These are phyloP conservation scores for Coemansia aciculifera DNA, from an alignment of 192 early-diverging fungal species.

Conservation along the genomic window DNA sequence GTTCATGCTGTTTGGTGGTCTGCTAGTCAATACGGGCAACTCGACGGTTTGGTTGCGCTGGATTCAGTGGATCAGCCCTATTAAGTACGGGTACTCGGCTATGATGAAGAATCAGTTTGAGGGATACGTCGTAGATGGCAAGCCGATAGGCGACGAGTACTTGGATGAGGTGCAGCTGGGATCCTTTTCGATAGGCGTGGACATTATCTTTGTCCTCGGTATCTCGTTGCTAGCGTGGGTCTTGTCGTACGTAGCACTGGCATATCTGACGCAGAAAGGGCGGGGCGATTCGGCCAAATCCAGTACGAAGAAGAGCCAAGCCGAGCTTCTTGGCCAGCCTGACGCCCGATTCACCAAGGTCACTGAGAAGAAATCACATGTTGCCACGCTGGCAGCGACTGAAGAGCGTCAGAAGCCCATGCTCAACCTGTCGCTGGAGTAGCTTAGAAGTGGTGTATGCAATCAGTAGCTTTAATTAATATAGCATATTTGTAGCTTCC, in stretches of 20 bases:
- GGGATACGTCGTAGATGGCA: constrained; percentile 38
- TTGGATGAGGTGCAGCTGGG: constrained; percentile 36
- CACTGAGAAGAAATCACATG: not conserved
- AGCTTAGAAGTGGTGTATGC: not conserved
- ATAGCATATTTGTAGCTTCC: not conserved
- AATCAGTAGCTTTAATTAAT: not conserved
- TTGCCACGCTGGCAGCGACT: not conserved
- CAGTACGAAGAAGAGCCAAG: constrained; percentile 4
- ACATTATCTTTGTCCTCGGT: constrained; percentile 33
- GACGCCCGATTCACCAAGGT: constrained; percentile 29
- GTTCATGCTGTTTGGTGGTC: constrained; percentile 59
- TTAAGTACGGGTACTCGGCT: constrained; percentile 62
- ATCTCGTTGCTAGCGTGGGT: constrained; percentile 27
- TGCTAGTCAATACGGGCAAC: constrained; percentile 62
- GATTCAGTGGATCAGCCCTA: constrained; percentile 57
- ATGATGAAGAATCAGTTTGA: constrained; percentile 55
- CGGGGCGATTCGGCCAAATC: constrained; percentile 5
- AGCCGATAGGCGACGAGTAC: constrained; percentile 40
- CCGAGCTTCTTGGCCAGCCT: constrained; percentile 25
- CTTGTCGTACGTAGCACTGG: constrained; percentile 33
- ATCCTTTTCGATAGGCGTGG: constrained; percentile 40
- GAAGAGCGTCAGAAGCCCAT: not conserved
- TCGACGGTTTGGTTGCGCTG: constrained; percentile 59
- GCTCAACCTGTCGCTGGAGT: not conserved
- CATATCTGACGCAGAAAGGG: constrained; percentile 20